Evolutionary conservation across 768 basidiomycete species (phyloP).

Genomic region (Kwoniella dejecticola): DNA sequence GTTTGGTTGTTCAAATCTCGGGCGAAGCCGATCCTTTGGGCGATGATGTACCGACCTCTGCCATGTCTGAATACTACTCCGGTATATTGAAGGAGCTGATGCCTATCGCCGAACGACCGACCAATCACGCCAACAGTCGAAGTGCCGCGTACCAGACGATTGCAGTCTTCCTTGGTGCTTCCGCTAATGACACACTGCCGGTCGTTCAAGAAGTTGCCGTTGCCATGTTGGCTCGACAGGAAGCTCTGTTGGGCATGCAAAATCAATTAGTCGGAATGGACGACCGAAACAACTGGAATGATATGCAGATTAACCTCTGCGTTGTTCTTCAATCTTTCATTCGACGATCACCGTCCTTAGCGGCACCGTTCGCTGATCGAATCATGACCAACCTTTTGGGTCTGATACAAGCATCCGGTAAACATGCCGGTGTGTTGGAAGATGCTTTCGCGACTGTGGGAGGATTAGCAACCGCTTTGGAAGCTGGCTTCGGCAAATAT

Average conservation of each 20-base stretch:
- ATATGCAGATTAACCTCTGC: constrained; percentile 93
- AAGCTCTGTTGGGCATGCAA: constrained; percentile 78
- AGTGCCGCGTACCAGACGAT: constrained; percentile 97
- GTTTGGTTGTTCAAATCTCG: constrained; percentile 85
- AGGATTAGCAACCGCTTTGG: constrained; percentile 61
- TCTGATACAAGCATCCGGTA: constrained; percentile 82
- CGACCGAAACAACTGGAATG: constrained; percentile 98
- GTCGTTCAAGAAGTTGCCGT: constrained; percentile 81
- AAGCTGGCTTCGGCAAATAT: constrained; percentile 42
- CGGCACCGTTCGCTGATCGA: constrained; percentile 85
- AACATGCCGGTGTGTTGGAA: constrained; percentile 91
- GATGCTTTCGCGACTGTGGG: constrained; percentile 95
- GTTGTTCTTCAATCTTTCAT: constrained; percentile 68
- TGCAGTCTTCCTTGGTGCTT: constrained; percentile 78
- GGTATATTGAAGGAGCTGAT: constrained; percentile 81
- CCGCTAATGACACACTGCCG: constrained; percentile 73
- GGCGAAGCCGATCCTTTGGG: constrained; percentile 67
- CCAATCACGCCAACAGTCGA: constrained; percentile 88
- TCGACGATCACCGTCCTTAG: constrained; percentile 77
- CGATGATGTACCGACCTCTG: constrained; percentile 63
- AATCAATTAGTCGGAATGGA: constrained; percentile 93
- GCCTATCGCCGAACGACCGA: constrained; percentile 79
- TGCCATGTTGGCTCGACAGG: constrained; percentile 84
- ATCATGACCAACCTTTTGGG: constrained; percentile 90
- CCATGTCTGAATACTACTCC: constrained; percentile 86